Evolutionary conservation across 352 stramenopile species (phyloP).

Genomic region (Lagenidium sp.): DNA sequence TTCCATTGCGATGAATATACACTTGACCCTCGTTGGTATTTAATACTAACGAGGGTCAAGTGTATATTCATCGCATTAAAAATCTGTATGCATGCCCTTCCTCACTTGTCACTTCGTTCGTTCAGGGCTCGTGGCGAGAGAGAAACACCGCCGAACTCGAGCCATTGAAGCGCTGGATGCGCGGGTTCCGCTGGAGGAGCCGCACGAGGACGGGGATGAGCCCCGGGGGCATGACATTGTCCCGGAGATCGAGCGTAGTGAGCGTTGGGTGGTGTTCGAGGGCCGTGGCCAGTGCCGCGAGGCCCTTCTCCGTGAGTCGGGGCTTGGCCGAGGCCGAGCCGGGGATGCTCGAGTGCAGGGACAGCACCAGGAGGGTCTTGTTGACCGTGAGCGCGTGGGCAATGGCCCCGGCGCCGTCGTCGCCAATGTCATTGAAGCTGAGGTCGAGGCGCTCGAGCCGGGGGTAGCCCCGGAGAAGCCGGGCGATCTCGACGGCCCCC

Average conservation of each 20-base stretch:
- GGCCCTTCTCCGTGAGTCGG: conserved; percentile 28
- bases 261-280: conserved; percentile 29
- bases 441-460: conserved; percentile 40
- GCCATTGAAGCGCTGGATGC: conserved; percentile 53
- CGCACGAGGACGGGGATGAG: conserved; percentile 27
- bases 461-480: conserved; percentile 22
- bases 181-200: conserved; percentile 26
- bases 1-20: too few species aligned
- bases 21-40: too few species aligned
- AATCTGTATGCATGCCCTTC: conserved; percentile 4
- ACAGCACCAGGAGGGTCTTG: conserved; percentile 29
- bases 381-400: conserved; percentile 36
- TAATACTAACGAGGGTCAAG: too few species aligned
- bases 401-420: conserved; percentile 28
- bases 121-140: conserved; percentile 21
- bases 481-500: conserved; percentile 32
- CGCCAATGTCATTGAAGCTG: conserved; percentile 67
- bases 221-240: conserved; percentile 25
- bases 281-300: conserved; percentile 21
- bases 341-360: conserved; percentile 33
- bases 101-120: too few species aligned
- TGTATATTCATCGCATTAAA: too few species aligned
- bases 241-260: conserved; percentile 35
- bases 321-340: conserved; percentile 17
- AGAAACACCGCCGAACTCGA: conserved; percentile 37